Conservation (phyloP, 345 rosid species). For the Lumnitzera littorea region DNA sequence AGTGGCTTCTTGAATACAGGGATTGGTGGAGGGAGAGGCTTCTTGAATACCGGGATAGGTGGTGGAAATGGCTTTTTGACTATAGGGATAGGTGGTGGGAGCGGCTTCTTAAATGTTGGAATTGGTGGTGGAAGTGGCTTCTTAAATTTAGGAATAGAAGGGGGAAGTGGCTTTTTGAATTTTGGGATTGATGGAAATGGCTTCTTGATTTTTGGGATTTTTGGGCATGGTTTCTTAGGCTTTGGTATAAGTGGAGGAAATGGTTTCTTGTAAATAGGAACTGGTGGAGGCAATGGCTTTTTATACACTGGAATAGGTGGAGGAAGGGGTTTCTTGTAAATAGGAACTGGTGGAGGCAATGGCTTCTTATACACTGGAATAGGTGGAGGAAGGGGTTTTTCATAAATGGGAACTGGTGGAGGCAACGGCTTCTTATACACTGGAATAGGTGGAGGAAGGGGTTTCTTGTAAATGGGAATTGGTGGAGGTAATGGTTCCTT, state of each 20-base stretch:
- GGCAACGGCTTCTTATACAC: conserved; percentile 11
- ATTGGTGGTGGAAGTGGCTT: conserved; percentile 11
- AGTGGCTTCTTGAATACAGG: conserved; percentile 9
- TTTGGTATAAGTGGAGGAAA: background rate
- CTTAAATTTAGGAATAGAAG: conserved; percentile 22
- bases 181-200: conserved; percentile 2
- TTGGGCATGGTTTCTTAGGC: conserved; percentile 7
- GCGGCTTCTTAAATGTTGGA: conserved; percentile 3
- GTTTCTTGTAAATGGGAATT: conserved; percentile 14
- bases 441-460: conserved; percentile 11
- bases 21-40: conserved; percentile 10
- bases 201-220: no score
- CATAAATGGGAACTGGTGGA: no score
- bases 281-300: conserved; percentile 15
- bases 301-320: conserved; percentile 18
- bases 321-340: no score
- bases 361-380: conserved; percentile 13
- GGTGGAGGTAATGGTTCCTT: conserved; percentile 2
- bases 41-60: conserved; percentile 13
- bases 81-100: conserved; percentile 4
- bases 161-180: background rate
- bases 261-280: conserved; percentile 12
- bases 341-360: no score
- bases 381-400: conserved; percentile 3
- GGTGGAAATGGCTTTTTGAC: conserved; percentile 13